phyloP scores from a whole-genome alignment of 768 basidiomycete species.

The Naganishia antarctica region DNA sequence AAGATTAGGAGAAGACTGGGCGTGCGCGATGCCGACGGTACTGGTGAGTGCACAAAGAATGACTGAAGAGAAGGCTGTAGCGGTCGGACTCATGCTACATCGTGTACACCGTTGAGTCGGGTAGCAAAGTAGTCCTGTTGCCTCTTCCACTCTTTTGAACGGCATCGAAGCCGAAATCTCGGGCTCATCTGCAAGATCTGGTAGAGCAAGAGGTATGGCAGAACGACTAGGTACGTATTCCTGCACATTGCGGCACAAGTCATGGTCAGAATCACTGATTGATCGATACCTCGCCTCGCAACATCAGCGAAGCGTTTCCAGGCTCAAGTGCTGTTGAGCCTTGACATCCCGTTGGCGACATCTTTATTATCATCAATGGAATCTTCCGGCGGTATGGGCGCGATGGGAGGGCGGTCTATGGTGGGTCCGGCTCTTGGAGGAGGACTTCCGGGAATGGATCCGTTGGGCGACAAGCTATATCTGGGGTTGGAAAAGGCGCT shows the following conservation, averaged over 20 bases:
- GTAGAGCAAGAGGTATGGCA: slow-evolving; percentile 68
- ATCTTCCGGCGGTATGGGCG: neutral
- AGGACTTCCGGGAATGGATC: slow-evolving; percentile 45
- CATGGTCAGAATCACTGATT: too few relatives aligned
- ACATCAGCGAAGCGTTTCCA: slow-evolving; percentile 61
- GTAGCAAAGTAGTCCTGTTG: neutral
- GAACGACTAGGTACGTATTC: slow-evolving; percentile 65
- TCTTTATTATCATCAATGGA: slow-evolving; percentile 32
- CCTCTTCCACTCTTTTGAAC: neutral
- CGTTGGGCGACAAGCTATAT: slow-evolving; percentile 55
- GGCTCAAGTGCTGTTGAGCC: slow-evolving; percentile 67
- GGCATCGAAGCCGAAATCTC: slow-evolving; percentile 36
- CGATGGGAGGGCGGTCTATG: neutral
- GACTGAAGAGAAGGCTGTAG: neutral
- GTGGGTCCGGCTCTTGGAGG: neutral
- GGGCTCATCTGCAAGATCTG: slow-evolving; percentile 60
- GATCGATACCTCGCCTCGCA: too few relatives aligned
- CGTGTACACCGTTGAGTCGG: neutral
- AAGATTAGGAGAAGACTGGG: slow-evolving; percentile 67
- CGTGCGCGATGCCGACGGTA: slow-evolving; percentile 68
- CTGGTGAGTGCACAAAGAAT: slow-evolving; percentile 42
- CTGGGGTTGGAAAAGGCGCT: slow-evolving; percentile 63
- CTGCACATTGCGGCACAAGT: too few relatives aligned
- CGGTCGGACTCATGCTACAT: neutral
- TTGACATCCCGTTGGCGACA: slow-evolving; percentile 56